A percentile compares a stretch with the other conserved stretches of the same genome.
Evolutionary conservation across 2,329 filamentous ascomycete species (phyloP).

Genomic region (Venturia nashicola): DNA sequence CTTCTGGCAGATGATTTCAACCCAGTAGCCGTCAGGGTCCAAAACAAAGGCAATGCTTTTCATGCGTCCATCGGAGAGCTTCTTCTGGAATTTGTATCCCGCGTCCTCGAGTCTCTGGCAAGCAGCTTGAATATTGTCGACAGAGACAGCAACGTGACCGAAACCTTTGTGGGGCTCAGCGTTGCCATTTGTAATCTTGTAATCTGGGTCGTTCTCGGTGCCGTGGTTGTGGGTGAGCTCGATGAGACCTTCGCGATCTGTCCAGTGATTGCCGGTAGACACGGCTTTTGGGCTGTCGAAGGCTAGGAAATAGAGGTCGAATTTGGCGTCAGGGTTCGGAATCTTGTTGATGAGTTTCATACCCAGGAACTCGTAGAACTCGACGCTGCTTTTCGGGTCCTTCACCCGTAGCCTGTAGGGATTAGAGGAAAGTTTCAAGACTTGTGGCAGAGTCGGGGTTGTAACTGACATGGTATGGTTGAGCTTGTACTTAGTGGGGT

Average conservation of each 20-base stretch:
- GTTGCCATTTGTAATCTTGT: slow-evolving; percentile 79
- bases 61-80: slow-evolving; percentile 79
- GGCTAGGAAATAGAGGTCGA: slow-evolving; percentile 89
- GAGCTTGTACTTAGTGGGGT: slow-evolving; percentile 51
- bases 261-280: slow-evolving; percentile 63
- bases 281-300: slow-evolving; percentile 67
- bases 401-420: slow-evolving; percentile 72
- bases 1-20: slow-evolving; percentile 69
- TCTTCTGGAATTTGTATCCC: slow-evolving; percentile 92
- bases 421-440: not conserved
- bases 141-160: slow-evolving; percentile 69
- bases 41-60: slow-evolving; percentile 78
- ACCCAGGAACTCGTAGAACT: slow-evolving; percentile 81
- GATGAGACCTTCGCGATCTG: slow-evolving; percentile 77
- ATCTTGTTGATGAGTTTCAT: slow-evolving; percentile 74
- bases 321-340: slow-evolving; percentile 75
- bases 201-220: slow-evolving; percentile 73
- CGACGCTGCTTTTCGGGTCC: slow-evolving; percentile 71
- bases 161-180: slow-evolving; percentile 72
- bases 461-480: slow-evolving; percentile 41
- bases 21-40: slow-evolving; percentile 63
- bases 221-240: slow-evolving; percentile 81
- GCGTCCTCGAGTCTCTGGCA: slow-evolving; percentile 83
- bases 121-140: slow-evolving; percentile 64
- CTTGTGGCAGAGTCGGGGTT: slow-evolving; percentile 9